These are phyloP conservation scores for Arabidopsis hybrid DNA, from an alignment of 441 rosid species.

Conservation along the genomic window DNA sequence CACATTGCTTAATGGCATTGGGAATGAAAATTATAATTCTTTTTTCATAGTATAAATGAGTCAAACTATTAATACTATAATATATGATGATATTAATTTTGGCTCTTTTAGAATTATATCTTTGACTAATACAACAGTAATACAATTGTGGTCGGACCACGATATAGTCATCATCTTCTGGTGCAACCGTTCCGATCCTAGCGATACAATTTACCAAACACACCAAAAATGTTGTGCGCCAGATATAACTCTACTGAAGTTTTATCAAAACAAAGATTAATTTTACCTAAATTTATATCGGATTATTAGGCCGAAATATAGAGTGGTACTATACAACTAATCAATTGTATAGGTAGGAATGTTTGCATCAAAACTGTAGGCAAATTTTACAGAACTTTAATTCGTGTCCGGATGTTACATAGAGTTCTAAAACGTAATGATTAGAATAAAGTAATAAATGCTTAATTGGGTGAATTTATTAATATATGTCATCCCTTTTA, in stretches of 20 bases:
- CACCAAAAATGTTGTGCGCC: slow-evolving; percentile 4
- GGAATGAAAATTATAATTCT: slow-evolving; percentile 58
- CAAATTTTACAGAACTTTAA: neutral
- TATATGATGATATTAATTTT: too few species aligned
- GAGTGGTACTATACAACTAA: slow-evolving; percentile 6
- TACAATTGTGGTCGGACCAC: slow-evolving; percentile 23
- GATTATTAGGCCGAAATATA: slow-evolving; percentile 2
- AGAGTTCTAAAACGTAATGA: slow-evolving; percentile 34
- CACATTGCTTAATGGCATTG: slow-evolving; percentile 67
- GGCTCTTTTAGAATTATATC: too few species aligned
- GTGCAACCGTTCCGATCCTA: neutral
- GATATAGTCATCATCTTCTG: slow-evolving; percentile 11
- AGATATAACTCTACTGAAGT: neutral
- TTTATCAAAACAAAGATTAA: neutral
- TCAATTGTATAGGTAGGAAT: slow-evolving; percentile 10
- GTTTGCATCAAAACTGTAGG: slow-evolving; percentile 5
- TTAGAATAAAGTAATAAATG: slow-evolving; percentile 25
- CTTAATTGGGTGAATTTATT: slow-evolving; percentile 24
- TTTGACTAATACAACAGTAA: slow-evolving; percentile 11
- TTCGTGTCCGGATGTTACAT: slow-evolving; percentile 16
- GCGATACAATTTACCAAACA: slow-evolving; percentile 9
- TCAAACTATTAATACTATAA: slow-evolving; percentile 34
- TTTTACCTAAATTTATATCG: neutral
- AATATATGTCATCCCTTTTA: slow-evolving; percentile 34
- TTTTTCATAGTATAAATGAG: slow-evolving; percentile 21